A percentile compares a stretch with the other conserved stretches of the same genome.
Conservation (phyloP, 352 stramenopile genomes). For the Thalassiosira exigua region DNA sequence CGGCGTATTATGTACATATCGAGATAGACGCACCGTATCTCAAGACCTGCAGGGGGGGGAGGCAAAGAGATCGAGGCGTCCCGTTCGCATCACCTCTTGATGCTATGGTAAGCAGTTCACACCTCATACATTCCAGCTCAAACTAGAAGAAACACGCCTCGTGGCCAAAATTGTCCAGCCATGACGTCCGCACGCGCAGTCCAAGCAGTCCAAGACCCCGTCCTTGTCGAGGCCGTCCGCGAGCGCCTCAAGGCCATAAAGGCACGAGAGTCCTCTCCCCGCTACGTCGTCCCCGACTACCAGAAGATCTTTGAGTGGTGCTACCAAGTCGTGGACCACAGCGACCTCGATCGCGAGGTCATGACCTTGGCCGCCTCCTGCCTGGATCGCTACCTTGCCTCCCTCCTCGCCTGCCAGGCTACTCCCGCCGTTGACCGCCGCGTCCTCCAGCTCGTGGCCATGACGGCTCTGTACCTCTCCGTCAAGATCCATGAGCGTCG, state of each 20-base stretch:
- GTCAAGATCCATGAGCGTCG: slow-evolving; percentile 72
- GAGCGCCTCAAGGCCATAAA: slow-evolving; percentile 29
- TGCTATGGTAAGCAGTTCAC: too few species aligned
- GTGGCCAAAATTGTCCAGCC: too few species aligned
- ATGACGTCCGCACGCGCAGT: too few species aligned
- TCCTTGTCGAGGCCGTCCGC: slow-evolving; percentile 6
- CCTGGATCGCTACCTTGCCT: slow-evolving; percentile 76
- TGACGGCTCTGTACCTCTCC: slow-evolving; percentile 74
- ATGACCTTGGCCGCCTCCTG: slow-evolving; percentile 80
- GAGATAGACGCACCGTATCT: too few species aligned
- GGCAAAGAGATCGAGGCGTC: too few species aligned
- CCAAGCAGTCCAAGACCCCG: too few species aligned
- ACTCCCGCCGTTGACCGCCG: slow-evolving; percentile 65
- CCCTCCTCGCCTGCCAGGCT: too few species aligned
- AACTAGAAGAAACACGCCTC: too few species aligned
- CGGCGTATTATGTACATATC: too few species aligned
- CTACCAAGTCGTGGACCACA: slow-evolving; percentile 81
- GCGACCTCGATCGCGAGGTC: slow-evolving; percentile 79
- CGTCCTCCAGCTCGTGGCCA: slow-evolving; percentile 77
- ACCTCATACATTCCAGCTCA: too few species aligned
- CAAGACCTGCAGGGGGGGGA: too few species aligned
- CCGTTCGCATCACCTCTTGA: too few species aligned
- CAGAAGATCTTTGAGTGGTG: slow-evolving; percentile 76
- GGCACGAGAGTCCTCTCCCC: slow-evolving; percentile 14
- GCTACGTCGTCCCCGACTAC: slow-evolving; percentile 39